phyloP scores from a whole-genome alignment of 805 yeast species.

The Candida coleopterorum region DNA sequence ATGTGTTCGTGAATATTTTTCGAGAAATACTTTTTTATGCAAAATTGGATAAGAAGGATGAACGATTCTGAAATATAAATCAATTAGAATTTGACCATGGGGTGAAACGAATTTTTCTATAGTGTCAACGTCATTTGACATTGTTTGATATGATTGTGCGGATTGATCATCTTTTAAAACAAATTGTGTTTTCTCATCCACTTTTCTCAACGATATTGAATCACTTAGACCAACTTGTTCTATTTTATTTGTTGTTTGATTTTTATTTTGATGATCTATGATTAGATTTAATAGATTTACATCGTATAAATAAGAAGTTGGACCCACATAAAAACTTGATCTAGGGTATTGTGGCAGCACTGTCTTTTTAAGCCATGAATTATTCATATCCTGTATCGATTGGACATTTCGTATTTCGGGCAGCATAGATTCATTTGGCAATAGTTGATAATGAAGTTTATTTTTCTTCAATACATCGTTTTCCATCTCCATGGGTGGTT shows the following conservation, averaged over 20 bases:
- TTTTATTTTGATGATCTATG: slow-evolving; percentile 28
- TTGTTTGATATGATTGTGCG: slow-evolving; percentile 58
- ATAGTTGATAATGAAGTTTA: slow-evolving; percentile 12
- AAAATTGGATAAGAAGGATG: slow-evolving; percentile 91
- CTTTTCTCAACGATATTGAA: slow-evolving; percentile 68
- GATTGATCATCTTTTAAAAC: slow-evolving; percentile 76
- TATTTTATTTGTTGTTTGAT: slow-evolving; percentile 37
- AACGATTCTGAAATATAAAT: slow-evolving; percentile 75
- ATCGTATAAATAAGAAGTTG: slow-evolving; percentile 78
- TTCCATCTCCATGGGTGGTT: slow-evolving; percentile 9
- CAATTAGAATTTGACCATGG: slow-evolving; percentile 77
- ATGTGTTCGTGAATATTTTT: slow-evolving; percentile 85
- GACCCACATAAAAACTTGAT: slow-evolving; percentile 84
- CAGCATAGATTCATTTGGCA: slow-evolving; percentile 16
- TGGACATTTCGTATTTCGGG: slow-evolving; percentile 47
- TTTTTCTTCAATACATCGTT: slow-evolving; percentile 12
- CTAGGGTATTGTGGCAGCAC: slow-evolving; percentile 82
- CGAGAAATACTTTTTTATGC: slow-evolving; percentile 87
- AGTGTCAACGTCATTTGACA: slow-evolving; percentile 75
- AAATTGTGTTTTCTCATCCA: slow-evolving; percentile 71
- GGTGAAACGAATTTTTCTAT: slow-evolving; percentile 89
- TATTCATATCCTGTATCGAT: slow-evolving; percentile 64
- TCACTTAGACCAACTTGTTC: slow-evolving; percentile 77
- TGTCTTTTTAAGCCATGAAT: slow-evolving; percentile 63
- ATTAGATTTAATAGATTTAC: slow-evolving; percentile 60